phyloP scores from a whole-genome alignment of 352 stramenopile species.

The Saprolegnia diclina region DNA sequence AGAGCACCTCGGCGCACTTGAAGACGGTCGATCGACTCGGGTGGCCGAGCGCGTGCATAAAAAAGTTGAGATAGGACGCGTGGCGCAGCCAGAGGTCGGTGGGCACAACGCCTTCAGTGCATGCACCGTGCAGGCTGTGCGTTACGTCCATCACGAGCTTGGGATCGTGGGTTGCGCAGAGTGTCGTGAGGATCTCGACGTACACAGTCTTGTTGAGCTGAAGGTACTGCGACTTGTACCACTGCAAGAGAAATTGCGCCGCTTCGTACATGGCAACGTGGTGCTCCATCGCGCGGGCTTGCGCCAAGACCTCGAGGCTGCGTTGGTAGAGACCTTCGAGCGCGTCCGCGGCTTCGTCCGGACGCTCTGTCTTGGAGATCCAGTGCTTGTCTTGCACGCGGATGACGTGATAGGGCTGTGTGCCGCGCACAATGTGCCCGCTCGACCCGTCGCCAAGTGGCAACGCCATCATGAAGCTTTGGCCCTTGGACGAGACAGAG shows the following conservation, averaged over 20 bases:
- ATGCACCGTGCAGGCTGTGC: slow-evolving; percentile 9
- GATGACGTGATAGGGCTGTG: slow-evolving; percentile 10
- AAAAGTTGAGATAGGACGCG: slow-evolving; percentile 1
- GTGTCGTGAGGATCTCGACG: not conserved
- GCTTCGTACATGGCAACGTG: slow-evolving; percentile 5
- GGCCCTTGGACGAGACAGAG: no score
- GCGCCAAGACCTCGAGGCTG: not conserved
- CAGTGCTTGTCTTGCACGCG: slow-evolving; percentile 21
- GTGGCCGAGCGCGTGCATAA: slow-evolving; percentile 8
- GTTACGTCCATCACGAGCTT: slow-evolving; percentile 20
- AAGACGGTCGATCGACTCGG: not conserved
- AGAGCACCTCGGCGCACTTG: slow-evolving; percentile 10
- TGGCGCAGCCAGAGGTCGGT: slow-evolving; percentile 8
- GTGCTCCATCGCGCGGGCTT: not conserved
- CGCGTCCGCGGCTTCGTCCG: slow-evolving; percentile 8
- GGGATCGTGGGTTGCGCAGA: slow-evolving; percentile 12
- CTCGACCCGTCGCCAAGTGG: not conserved
- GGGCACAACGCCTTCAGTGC: slow-evolving; percentile 7
- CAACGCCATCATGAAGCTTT: not conserved
- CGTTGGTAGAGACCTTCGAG: not conserved
- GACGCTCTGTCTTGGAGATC: slow-evolving; percentile 20
- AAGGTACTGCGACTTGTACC: slow-evolving; percentile 19
- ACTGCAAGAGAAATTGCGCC: slow-evolving; percentile 8
- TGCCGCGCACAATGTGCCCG: not conserved
- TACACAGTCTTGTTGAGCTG: slow-evolving; percentile 15